phyloP scores from a whole-genome alignment of 225 moss, liverwort and hornwort genomes.

The Physcomitrium patens region DNA sequence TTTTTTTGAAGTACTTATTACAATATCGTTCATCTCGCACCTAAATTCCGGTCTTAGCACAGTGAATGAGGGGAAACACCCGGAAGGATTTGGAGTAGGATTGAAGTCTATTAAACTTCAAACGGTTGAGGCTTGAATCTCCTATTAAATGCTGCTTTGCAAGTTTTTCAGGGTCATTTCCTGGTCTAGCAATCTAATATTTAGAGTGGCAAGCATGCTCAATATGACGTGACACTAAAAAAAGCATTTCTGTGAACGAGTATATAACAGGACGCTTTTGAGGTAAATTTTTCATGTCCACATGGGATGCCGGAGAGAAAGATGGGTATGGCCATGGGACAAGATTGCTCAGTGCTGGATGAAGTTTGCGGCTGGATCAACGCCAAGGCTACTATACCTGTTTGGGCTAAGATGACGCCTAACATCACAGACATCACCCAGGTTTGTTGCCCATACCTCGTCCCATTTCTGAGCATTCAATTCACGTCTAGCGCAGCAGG shows the following conservation, averaged over 20 bases:
- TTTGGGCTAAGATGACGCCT: constrained; percentile 99
- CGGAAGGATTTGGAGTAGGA: neutral
- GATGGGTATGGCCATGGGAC: constrained; percentile 99
- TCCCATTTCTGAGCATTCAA: neutral
- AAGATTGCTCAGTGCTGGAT: constrained; percentile 76
- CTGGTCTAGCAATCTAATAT: neutral
- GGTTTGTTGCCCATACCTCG: constrained; percentile 36
- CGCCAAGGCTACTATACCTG: constrained; percentile 83
- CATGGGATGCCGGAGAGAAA: constrained; percentile 96
- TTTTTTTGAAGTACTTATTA: no score
- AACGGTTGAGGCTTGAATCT: neutral
- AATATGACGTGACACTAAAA: neutral
- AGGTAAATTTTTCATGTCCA: constrained; percentile 96
- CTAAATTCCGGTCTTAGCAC: no score
- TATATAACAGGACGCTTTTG: constrained; percentile 78
- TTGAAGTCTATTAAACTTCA: neutral
- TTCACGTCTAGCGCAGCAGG: neutral
- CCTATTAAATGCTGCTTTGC: neutral
- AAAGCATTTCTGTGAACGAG: neutral
- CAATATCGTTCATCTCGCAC: no score
- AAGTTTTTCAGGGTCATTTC: neutral
- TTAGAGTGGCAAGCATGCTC: neutral
- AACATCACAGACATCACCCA: constrained; percentile 92
- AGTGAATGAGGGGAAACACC: no score
- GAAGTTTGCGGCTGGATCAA: constrained; percentile 97